Evolutionary conservation across 2,329 filamentous ascomycete species (phyloP).

Genomic region (Tolypocladium paradoxum): DNA sequence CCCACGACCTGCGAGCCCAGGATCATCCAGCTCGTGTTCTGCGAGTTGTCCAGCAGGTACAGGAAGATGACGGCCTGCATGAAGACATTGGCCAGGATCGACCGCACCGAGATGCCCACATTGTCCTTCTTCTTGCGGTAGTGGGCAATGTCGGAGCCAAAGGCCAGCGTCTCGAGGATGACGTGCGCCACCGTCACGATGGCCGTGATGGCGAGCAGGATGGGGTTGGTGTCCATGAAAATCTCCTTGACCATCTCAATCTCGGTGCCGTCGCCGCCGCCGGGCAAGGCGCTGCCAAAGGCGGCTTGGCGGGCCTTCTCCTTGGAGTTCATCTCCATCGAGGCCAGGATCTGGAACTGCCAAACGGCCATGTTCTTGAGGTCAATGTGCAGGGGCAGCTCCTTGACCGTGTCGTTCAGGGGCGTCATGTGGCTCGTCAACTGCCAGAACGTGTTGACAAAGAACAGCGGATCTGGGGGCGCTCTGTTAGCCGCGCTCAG

Average conservation of each 20-base stretch:
- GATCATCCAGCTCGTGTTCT: conserved; percentile 99
- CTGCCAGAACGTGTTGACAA: conserved; percentile 96
- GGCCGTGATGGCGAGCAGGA: conserved; percentile 74
- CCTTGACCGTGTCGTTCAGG: conserved; percentile 79
- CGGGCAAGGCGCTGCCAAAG: conserved; percentile 57
- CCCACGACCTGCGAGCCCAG: conserved; percentile 84
- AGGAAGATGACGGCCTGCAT: conserved; percentile 96
- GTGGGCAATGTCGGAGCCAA: conserved; percentile 94
- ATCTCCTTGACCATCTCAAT: conserved; percentile 97
- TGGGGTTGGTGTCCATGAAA: conserved; percentile 86
- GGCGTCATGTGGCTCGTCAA: conserved; percentile 82
- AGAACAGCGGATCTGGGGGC: conserved; percentile 61
- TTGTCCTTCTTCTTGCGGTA: conserved; percentile 99
- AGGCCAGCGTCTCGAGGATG: conserved; percentile 89
- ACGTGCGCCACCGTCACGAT: conserved; percentile 84
- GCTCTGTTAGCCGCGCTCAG: conserved; percentile 6
- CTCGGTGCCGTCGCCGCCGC: conserved; percentile 80
- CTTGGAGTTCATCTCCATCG: conserved; percentile 79
- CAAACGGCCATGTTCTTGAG: conserved; percentile 74
- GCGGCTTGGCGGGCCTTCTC: conserved; percentile 71
- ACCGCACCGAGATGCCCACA: conserved; percentile 89
- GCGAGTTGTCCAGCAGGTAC: conserved; percentile 93
- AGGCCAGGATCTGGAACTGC: conserved; percentile 81
- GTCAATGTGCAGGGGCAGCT: conserved; percentile 71
- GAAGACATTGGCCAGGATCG: conserved; percentile 92